These are phyloP conservation scores for grape (Vitis vinifera) DNA, from an alignment of 164 flowering plant species.

Conservation along the genomic window ASM3070453v1 NC_081809.1:11794501-11795000, in stretches of 20 bases:
- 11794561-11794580: too few species aligned
- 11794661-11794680: conserved; percentile 15
- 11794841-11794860: conserved; percentile 23
- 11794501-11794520: too few species aligned
- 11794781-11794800: conserved; percentile 36
- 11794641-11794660: neutral
- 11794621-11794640: too few species aligned
- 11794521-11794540: too few species aligned
- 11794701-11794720: conserved; percentile 30
- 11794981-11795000: conserved; percentile 52
- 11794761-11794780: conserved; percentile 45
- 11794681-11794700: neutral
- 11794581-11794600: too few species aligned
- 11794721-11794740: conserved; percentile 48
- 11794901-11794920: conserved; percentile 37
- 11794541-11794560: too few species aligned
- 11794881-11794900: conserved; percentile 43
- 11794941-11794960: conserved; percentile 27
- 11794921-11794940: conserved; percentile 28
- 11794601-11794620: too few species aligned
- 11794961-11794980: conserved; percentile 56
- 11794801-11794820: conserved; percentile 58
- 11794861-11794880: conserved; percentile 36
- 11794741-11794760: conserved; percentile 50
- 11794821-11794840: conserved; percentile 46